Conservation (phyloP, 805 yeast genomes). For the Kazachstania taianensis region DNA sequence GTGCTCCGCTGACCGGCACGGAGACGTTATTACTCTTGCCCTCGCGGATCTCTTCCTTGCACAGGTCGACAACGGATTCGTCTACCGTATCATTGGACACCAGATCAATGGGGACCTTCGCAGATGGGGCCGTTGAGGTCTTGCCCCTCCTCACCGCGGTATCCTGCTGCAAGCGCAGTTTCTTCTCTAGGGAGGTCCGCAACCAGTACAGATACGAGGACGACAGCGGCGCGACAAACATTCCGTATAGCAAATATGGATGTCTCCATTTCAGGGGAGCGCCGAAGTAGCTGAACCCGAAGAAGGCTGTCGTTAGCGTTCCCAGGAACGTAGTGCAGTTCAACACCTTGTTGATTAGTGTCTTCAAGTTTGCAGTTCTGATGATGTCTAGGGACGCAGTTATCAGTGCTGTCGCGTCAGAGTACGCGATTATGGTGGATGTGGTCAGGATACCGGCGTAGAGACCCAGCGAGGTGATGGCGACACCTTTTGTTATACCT, state of each 20-base stretch:
- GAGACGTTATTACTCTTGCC: not conserved
- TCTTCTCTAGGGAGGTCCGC: constrained; percentile 3
- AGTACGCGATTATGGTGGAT: constrained; percentile 18
- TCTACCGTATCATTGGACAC: constrained; percentile 10
- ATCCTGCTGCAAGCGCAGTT: not conserved
- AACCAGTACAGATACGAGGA: constrained; percentile 11
- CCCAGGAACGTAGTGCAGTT: not conserved
- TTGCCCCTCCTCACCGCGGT: not conserved
- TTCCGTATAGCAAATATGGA: constrained; percentile 64
- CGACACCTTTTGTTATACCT: constrained; percentile 49
- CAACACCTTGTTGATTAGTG: constrained; percentile 11
- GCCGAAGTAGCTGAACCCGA: constrained; percentile 44
- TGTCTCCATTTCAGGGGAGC: constrained; percentile 52
- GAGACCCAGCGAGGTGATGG: constrained; percentile 60
- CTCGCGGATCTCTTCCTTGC: too few species aligned
- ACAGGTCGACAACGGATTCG: constrained; percentile 24
- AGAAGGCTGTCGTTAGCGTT: constrained; percentile 25
- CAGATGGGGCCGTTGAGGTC: not conserved
- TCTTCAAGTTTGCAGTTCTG: constrained; percentile 6
- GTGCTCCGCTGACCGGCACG: not conserved
- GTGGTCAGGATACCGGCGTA: constrained; percentile 38
- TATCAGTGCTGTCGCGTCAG: constrained; percentile 9
- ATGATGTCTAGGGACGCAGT: constrained; percentile 15
- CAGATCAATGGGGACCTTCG: constrained; percentile 1
- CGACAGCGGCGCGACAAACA: constrained; percentile 16